Conservation (phyloP, 805 yeast genomes). For the Candida koratica region DNA sequence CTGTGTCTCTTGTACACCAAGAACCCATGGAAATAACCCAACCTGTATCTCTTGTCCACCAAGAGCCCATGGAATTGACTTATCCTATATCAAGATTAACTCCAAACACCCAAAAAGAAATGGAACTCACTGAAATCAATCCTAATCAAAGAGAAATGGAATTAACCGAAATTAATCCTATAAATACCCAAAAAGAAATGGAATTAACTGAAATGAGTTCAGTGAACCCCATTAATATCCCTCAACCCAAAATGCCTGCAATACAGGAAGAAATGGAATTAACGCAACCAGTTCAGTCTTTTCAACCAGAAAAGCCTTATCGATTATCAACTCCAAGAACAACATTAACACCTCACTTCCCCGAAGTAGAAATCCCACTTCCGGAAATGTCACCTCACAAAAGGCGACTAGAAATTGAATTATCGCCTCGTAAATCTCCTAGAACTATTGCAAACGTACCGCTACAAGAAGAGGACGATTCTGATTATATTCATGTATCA, state of each 20-base stretch:
- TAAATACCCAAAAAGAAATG: background rate
- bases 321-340: conserved; percentile 7
- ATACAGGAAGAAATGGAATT: conserved; percentile 1
- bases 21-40: conserved; percentile 16
- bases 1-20: conserved; percentile 1
- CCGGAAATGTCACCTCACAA: conserved; percentile 13
- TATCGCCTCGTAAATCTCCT: conserved; percentile 5
- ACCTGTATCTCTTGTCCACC: no score
- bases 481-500: conserved; percentile 30
- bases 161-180: conserved; percentile 4
- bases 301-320: conserved; percentile 1
- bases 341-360: conserved; percentile 12
- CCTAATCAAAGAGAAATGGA: conserved; percentile 1
- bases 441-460: conserved; percentile 18
- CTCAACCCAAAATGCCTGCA: no score
- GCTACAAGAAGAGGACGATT: conserved; percentile 19
- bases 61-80: conserved; percentile 15
- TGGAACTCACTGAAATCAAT: no score
- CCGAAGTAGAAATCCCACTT: conserved; percentile 14
- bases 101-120: no score
- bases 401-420: conserved; percentile 10
- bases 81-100: conserved; percentile 6
- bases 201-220: conserved; percentile 3
- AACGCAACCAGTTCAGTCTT: conserved; percentile 1
- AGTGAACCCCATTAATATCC: no score